Percentiles rank a stretch among this genome's conserved stretches.
These are phyloP conservation scores for Eragrostis nindensis DNA, from an alignment of 176 grass and related monocot genomes.

Conservation along the genomic window DNA sequence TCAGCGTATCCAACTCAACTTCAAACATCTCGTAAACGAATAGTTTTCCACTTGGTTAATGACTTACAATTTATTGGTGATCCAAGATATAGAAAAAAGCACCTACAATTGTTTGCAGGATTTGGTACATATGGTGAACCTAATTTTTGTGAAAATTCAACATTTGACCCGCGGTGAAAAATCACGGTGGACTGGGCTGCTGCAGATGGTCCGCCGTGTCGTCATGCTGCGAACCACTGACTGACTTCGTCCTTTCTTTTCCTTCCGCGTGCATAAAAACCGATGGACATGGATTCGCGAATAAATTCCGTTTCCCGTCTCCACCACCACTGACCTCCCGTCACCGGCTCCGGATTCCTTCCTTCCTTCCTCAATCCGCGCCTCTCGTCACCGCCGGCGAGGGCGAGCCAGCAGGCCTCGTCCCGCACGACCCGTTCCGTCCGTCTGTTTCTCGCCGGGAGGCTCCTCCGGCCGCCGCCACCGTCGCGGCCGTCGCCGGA, in stretches of 20 bases:
- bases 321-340: not conserved
- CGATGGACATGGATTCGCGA: not conserved
- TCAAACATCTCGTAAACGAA: too few species aligned
- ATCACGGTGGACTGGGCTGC: not conserved
- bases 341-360: not conserved
- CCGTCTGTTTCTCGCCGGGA: not conserved
- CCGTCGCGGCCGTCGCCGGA: too few species aligned
- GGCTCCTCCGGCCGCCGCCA: not conserved
- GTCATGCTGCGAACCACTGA: not conserved
- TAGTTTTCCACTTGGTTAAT: too few species aligned
- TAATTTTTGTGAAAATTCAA: not conserved
- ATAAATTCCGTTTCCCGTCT: not conserved
- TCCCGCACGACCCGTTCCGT: not conserved
- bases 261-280: not conserved
- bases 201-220: not conserved
- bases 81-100: too few species aligned
- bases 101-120: too few species aligned
- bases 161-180: not conserved
- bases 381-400: not conserved
- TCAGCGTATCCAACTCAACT: too few species aligned
- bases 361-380: not conserved
- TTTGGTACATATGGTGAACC: too few species aligned
- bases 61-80: too few species aligned
- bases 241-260: not conserved
- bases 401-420: not conserved